These are phyloP conservation scores for Amaranthus palmeri DNA, from an alignment of 148 eudicot species.

Conservation along the genomic window DNA sequence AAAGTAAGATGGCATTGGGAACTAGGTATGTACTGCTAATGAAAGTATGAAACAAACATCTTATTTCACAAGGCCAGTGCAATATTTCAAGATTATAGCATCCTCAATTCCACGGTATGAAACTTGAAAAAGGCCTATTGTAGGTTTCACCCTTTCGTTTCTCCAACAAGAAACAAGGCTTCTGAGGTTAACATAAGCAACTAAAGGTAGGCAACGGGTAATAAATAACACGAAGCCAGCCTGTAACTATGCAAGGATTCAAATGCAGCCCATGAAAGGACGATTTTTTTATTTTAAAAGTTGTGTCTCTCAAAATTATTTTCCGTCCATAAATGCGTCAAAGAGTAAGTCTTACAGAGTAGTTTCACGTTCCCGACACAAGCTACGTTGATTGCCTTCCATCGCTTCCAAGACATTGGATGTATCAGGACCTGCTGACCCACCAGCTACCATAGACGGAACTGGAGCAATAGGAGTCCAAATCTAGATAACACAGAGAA, in stretches of 20 bases:
- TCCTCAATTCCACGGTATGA: too few species aligned
- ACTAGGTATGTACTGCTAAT: too few species aligned
- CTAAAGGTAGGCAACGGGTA: neutral
- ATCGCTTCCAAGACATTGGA: constrained; percentile 61
- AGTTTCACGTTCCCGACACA: constrained; percentile 67
- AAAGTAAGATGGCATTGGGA: too few species aligned
- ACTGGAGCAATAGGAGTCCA: constrained; percentile 81
- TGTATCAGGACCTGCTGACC: constrained; percentile 60
- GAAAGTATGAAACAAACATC: too few species aligned
- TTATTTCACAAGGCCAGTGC: too few species aligned
- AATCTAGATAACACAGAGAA: constrained; percentile 38
- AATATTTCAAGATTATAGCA: too few species aligned
- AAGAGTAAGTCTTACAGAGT: constrained; percentile 50
- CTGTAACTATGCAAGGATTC: too few species aligned
- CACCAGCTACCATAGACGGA: constrained; percentile 68
- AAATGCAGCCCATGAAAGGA: neutral
- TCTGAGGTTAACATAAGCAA: neutral
- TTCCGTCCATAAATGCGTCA: neutral
- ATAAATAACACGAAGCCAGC: too few species aligned
- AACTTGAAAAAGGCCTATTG: too few species aligned
- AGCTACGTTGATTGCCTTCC: constrained; percentile 76
- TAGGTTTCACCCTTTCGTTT: too few species aligned
- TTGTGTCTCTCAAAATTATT: neutral
- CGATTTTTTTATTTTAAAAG: neutral
- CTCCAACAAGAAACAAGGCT: too few species aligned